phyloP scores from a whole-genome alignment of 2,329 filamentous ascomycete genomes.

The Myrmaecium sp. region DNA sequence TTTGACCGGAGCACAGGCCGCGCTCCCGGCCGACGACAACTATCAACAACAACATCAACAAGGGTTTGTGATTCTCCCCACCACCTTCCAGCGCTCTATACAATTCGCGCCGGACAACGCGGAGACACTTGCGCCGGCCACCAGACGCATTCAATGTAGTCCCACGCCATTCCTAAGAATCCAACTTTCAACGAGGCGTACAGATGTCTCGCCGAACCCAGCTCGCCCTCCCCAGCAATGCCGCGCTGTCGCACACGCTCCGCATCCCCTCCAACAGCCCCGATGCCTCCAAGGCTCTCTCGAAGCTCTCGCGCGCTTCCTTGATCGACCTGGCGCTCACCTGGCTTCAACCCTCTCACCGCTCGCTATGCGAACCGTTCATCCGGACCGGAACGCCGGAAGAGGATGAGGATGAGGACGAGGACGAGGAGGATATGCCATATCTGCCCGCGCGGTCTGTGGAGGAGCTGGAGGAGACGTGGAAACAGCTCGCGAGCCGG shows the following conservation, averaged over 20 bases:
- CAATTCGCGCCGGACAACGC: neutral
- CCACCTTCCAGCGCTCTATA: too few relatives aligned
- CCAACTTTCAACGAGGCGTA: constrained; percentile 4
- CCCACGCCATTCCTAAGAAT: constrained; percentile 1
- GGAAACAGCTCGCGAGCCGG: constrained; percentile 21
- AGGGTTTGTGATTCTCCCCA: neutral
- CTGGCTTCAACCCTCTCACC: constrained; percentile 58
- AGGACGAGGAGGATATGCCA: constrained; percentile 45
- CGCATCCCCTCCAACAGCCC: constrained; percentile 49
- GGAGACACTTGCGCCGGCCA: neutral
- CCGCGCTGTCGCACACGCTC: constrained; percentile 53
- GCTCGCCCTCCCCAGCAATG: constrained; percentile 54
- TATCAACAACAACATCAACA: too few relatives aligned
- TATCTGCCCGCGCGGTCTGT: constrained; percentile 52
- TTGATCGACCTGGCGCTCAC: constrained; percentile 56
- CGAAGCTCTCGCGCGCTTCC: constrained; percentile 52
- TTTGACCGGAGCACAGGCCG: too few relatives aligned
- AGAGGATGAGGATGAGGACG: constrained; percentile 28
- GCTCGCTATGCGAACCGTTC: constrained; percentile 42
- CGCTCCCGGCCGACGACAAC: too few relatives aligned
- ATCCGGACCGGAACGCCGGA: constrained; percentile 27
- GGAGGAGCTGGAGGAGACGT: constrained; percentile 43
- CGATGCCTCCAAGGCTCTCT: constrained; percentile 48
- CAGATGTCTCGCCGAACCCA: constrained; percentile 6
- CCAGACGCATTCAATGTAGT: neutral